Evolutionary conservation across 2,329 filamentous ascomycete species (phyloP), one percentile per base, ranked within the genome.

Genomic region (Xylaria sp.): DNA sequence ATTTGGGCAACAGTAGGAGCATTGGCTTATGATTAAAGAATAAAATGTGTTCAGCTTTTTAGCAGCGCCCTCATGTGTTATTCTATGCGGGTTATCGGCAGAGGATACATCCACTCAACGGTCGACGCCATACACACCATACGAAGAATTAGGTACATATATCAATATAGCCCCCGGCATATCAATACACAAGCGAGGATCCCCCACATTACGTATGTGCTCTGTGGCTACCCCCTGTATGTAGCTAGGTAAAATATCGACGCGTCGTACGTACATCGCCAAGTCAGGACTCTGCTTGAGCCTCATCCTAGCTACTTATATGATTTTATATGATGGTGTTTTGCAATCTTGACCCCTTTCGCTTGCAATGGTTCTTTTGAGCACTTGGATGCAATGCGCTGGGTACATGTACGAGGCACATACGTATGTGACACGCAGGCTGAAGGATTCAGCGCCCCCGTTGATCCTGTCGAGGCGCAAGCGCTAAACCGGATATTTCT

Each of bases 401-500:
- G 9, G 28, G 13, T 15, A 62, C 26, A 40, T 49, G n/a, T n/a
- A n/a, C n/a, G n/a, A n/a, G n/a, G n/a, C n/a, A n/a, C n/a, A 31
- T n/a, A 26, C 5, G 31, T 44, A 28, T 20, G 36, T 31, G 33
- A 53, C 51, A 40, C 20, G 57, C 53, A 66, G 48, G 56, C 63
- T 62, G 48, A 69, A 66, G 67, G 67, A 66, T 66, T 54, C 59
- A 63, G 59, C 44, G 53, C 26, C 58, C 51, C 54, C 44, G 46
- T 59, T 56, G 59, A 66, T 60, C 28, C 67, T 9, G 44, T 36
- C 48, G 38, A 33, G 59, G 59, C 40, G 46, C 67, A 57, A 58
- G 67, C 69, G 69, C 69, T 71, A 71, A 58, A 60, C 69, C 67
- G 53, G 66, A 71, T 67, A 40, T 67, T 31, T 53, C 64, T 65